Evolutionary conservation across 176 grass and related monocot species (phyloP).

Genomic region (Oryza nivara): DNA sequence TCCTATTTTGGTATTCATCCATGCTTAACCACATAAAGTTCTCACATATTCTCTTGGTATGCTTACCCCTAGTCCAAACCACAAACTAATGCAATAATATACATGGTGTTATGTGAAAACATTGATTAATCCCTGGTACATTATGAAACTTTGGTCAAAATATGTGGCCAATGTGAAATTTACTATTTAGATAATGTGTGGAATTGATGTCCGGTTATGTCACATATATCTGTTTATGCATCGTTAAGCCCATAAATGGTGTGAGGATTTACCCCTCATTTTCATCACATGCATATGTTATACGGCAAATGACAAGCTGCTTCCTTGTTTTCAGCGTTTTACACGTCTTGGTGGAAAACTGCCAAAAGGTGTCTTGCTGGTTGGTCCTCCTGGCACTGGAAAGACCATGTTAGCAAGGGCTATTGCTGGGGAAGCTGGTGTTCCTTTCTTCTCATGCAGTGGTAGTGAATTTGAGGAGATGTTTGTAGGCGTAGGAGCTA

Average conservation of each 20-base stretch:
- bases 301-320: neutral
- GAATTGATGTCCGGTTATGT: conserved; percentile 18
- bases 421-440: conserved; percentile 91
- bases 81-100: no score
- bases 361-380: conserved; percentile 95
- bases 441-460: conserved; percentile 97
- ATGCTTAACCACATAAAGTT: no score
- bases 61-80: no score
- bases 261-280: neutral
- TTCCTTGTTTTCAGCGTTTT: conserved; percentile 70
- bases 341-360: conserved; percentile 95
- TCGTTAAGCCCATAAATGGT: neutral
- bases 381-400: conserved; percentile 93
- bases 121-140: no score
- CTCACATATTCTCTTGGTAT: no score
- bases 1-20: no score
- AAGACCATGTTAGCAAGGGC: conserved; percentile 98
- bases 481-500: conserved; percentile 94
- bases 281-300: neutral
- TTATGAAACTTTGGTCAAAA: no score
- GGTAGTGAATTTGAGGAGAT: conserved; percentile 98
- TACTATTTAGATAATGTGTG: neutral
- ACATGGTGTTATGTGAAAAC: no score
- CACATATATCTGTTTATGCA: neutral
- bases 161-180: no score